Evolutionary conservation across 495 filamentous ascomycete species (phyloP), one percentile per base, ranked within the genome.

Genomic region (Pyronema omphalodes): DNA sequence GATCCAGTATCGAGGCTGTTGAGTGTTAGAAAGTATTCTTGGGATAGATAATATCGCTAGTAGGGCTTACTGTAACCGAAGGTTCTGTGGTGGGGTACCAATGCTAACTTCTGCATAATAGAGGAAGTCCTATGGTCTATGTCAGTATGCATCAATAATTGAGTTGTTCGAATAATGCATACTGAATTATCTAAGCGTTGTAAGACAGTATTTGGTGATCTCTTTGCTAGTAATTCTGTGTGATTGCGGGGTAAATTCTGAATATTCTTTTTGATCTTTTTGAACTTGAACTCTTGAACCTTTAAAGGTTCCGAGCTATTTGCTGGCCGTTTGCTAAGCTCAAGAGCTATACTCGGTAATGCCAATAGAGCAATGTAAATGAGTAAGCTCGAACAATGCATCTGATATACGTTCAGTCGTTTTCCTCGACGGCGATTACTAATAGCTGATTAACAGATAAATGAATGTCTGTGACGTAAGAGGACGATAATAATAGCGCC

Each of bases 71-170:
- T 84, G 78, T 62, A 89, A 61, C 18, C 76, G 72, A n/a, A 88
- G 50, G 4, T 59, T 67, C 58, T 81, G 79, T 17, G 72, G 58
- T 15, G 84, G 84, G 14, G 85, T 86, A 37, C 85, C 85, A 55
- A 91, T 59, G 9, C 76, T 81, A 37, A 77, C 70, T 63, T 86
- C 86, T 54, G 79, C 74, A 62, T 78, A 82, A 61, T 91, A 91
- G 12, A 85, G 68, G 40, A 71, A 74, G 69, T 77, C 70, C 74
- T 80, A 44, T 41, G 1, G 8, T 29, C 19, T 15, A 14, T 37
- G 41, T 60, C 37, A 66, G 55, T 12, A 37, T 40, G 51, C 14
- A 55, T 36, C 19, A 17, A 14, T 7, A 34, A 43, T 45, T 34
- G 18, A 18, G 19, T 8, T 17, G 47, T 18, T 7, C 37, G 0